Conservation (phyloP, 75 land plant species). For the Sequoiadendron giganteum region DNA sequence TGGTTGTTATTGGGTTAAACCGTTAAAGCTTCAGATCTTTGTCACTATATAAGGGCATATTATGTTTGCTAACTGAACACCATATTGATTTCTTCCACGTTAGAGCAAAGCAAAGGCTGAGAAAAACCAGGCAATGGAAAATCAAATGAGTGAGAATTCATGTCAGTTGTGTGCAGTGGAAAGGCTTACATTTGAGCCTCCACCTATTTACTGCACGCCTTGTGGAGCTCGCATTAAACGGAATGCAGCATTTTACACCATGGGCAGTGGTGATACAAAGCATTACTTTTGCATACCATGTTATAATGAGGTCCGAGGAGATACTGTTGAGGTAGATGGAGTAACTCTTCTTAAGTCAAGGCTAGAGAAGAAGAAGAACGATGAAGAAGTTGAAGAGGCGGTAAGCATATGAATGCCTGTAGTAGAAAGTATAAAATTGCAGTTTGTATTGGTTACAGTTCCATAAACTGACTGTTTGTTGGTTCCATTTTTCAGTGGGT, state of each 20-base stretch:
- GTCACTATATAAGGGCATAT: not conserved
- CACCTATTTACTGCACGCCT: constrained; percentile 89
- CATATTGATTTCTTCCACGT: not conserved
- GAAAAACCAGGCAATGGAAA: constrained; percentile 93
- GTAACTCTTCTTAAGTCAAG: constrained; percentile 51
- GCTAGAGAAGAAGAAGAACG: constrained; percentile 90
- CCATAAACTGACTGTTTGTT: not conserved
- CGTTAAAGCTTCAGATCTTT: not conserved
- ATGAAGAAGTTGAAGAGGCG: constrained; percentile 96
- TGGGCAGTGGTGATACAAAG: constrained; percentile 75
- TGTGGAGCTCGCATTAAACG: constrained; percentile 96
- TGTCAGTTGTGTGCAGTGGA: constrained; percentile 96
- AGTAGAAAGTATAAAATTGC: not conserved
- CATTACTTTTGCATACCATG: constrained; percentile 92
- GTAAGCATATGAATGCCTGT: constrained; percentile 34
- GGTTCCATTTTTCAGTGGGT: constrained; percentile 66
- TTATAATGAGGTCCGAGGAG: constrained; percentile 87
- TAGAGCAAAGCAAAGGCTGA: constrained; percentile 41
- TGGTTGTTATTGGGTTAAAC: not conserved
- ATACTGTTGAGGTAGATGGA: constrained; percentile 73
- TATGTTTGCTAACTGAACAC: not conserved
- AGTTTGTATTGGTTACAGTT: not conserved
- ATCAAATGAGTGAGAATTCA: constrained; percentile 86
- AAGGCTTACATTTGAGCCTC: constrained; percentile 95
- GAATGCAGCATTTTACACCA: constrained; percentile 81